Evolutionary conservation across 2,329 filamentous ascomycete genomes (phyloP).

Genomic region (Phaeophleospora eucalypticola): DNA sequence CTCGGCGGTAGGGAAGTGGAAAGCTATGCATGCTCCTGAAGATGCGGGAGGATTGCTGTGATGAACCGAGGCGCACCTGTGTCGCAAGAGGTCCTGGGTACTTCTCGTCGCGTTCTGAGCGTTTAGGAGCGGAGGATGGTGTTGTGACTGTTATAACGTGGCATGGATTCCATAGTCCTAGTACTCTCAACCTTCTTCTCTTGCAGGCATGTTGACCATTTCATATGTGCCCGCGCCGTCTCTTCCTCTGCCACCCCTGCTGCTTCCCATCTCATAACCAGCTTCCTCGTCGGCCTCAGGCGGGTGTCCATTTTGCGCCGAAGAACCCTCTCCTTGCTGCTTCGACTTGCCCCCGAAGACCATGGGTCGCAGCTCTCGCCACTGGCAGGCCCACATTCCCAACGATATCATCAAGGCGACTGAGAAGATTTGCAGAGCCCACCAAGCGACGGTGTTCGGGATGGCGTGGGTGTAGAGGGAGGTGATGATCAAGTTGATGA

Average conservation of each 20-base stretch:
- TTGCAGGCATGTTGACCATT: conserved; percentile 42
- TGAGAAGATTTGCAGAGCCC: conserved; percentile 63
- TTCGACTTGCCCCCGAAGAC: conserved; percentile 65
- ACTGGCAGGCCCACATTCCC: conserved; percentile 87
- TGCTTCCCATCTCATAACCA: conserved; percentile 38
- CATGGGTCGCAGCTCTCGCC: conserved; percentile 83
- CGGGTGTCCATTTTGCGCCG: conserved; percentile 14
- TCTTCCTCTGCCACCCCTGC: conserved; percentile 37
- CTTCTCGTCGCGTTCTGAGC: neutral
- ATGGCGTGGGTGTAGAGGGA: conserved; percentile 73
- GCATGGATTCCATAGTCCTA: neutral
- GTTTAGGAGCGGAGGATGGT: neutral
- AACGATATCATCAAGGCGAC: conserved; percentile 62
- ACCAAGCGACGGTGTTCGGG: conserved; percentile 81
- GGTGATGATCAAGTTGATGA: conserved; percentile 73
- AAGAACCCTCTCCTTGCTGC: conserved; percentile 16
- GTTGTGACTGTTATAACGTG: neutral
- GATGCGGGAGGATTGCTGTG: too few relatives aligned
- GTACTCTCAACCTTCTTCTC: conserved; percentile 32
- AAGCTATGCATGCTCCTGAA: conserved; percentile 31
- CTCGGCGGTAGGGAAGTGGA: conserved; percentile 34
- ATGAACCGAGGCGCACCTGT: neutral
- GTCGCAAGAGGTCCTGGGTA: neutral
- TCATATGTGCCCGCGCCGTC: conserved; percentile 48
- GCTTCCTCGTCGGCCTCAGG: conserved; percentile 33